Conservation (phyloP, 371 early-diverging fungal species). For the Rhizopus delemar region DNA sequence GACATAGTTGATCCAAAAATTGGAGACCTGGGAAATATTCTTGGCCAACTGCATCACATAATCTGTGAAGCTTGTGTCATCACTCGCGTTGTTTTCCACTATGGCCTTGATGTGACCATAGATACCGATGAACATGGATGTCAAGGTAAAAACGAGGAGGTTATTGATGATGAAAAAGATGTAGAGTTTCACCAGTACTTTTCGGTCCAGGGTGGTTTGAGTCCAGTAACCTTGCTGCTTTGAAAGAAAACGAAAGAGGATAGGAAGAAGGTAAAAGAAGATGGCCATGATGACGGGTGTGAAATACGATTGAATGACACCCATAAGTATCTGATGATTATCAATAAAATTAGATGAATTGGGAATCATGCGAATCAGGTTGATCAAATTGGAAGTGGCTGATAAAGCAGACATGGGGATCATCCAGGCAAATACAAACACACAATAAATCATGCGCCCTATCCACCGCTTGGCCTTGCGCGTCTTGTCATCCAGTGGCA, state of each 20-base stretch:
- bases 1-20: conserved; percentile 76
- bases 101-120: conserved; percentile 53
- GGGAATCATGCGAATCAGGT: conserved; percentile 58
- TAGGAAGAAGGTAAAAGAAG: conserved; percentile 70
- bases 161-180: conserved; percentile 78
- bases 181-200: conserved; percentile 76
- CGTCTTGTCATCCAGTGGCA: conserved; percentile 58
- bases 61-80: conserved; percentile 16
- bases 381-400: conserved; percentile 63
- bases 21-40: conserved; percentile 48
- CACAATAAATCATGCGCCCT: conserved; percentile 58
- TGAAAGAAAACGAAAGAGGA: conserved; percentile 66
- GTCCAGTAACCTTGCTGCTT: conserved; percentile 80
- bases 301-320: conserved; percentile 69
- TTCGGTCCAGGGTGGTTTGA: conserved; percentile 71
- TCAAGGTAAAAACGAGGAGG: conserved; percentile 65
- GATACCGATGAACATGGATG: conserved; percentile 61
- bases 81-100: conserved; percentile 35
- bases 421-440: conserved; percentile 70
- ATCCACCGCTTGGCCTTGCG: conserved; percentile 58
- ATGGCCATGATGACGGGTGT: conserved; percentile 74
- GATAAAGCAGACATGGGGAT: conserved; percentile 68
- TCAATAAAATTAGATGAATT: conserved; percentile 54
- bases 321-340: conserved; percentile 51
- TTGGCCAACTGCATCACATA: conserved; percentile 43